Base-by-base conservation (phyloP, 2,329 filamentous ascomycete species). In the Cladosporium austrohemisphaericum region DNA sequence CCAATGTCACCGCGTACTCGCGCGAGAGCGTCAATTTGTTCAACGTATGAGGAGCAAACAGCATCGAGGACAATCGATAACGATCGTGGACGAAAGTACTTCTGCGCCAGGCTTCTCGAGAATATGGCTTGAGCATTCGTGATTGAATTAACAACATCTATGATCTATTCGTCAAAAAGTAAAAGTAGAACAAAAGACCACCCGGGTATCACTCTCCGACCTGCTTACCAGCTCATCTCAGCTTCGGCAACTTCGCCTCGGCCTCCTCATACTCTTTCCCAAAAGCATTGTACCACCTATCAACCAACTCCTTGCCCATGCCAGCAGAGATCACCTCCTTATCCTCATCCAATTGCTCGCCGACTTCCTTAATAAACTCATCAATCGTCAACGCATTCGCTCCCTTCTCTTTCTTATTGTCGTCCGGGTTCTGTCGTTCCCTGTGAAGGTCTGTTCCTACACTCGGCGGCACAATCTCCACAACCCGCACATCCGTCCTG, bases 391-490 rank as follows among this genome's bases (percentile, higher is more conserved):
- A 55, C 16, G 71, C 64, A 19, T 49, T 59, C n/a, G 65, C 55
- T 29, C 76, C 78, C n/a, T 77, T 74, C 5, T 73, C 64, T 65
- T 80, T 81, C 64, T 80, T 82, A 49, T 81, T 81, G 52, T 81
- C 76, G 54, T 80, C 72, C 1, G 78, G 77, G 55, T 81, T 70
- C 37, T 71, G 66, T 22, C 78, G 64, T 55, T 83, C 78, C 0
- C 78, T 68, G 60, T 82, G 77, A 29, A 82, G 56, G 54, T 79
- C 74, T 3, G 77, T 80, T 1, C 65, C 71, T 0, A 82, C 78
- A 20, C 67, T 74, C 3, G 78, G 78, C 38, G 78, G 79, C 36
- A 70, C 77, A 55, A 81, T 76, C 62, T 82, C 77, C 0, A 82
- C 67, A 0, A 81, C 74, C 9, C 65, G 68, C 25, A 81, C 64